Base-by-base conservation (phyloP, 495 filamentous ascomycete genomes). In the Sphaerosporella brunnea region DNA sequence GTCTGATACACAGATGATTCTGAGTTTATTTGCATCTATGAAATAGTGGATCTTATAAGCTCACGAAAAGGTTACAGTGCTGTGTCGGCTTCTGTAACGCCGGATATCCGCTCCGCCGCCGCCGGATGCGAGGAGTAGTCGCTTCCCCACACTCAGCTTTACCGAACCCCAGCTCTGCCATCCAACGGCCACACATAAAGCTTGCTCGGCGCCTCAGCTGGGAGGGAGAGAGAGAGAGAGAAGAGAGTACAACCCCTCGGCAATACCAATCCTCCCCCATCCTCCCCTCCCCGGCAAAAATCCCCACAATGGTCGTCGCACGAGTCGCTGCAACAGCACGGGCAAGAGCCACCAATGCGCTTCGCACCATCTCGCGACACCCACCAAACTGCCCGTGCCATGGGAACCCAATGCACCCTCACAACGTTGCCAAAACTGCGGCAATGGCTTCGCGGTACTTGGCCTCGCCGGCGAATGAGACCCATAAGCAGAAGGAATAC, bases 381-480 rank as follows among this genome's bases (percentile, higher is more conserved):
- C 86, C 85, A 0, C 84, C 85, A 3, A 75, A 71, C 9, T 96
- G 92, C 54, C 90, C 92, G 2, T 96, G 92, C 66, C 90, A 96
- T 61, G 77, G 79, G 24, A 93, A 86, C 62, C 82, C 84, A 30
- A 70, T 68, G 21, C 76, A 83, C 55, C 77, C 84, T 49, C 74
- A 82, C 54, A 72, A 79, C 21, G 25, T 24, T 13, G 36, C 40
- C 30, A n/a, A 20, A 7, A 5, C 52, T 64, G 71, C 60, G 67
- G 45, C 43, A 16, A 42, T 10, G 18, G 36, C 37, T 19, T 28
- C 25, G 8, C 48, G 48, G n/a, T 49, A 43, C 15, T 28, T 53
- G 37, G 30, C 42, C 34, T 46, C 52, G 20, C 47, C 57, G 1
- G 24, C 19, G 43, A 36, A 55, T 51, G 44, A 50, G 44, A 18